These are phyloP conservation scores for Sextonia rubra DNA, from an alignment of 164 flowering plant species.

Conservation along the genomic window DNA sequence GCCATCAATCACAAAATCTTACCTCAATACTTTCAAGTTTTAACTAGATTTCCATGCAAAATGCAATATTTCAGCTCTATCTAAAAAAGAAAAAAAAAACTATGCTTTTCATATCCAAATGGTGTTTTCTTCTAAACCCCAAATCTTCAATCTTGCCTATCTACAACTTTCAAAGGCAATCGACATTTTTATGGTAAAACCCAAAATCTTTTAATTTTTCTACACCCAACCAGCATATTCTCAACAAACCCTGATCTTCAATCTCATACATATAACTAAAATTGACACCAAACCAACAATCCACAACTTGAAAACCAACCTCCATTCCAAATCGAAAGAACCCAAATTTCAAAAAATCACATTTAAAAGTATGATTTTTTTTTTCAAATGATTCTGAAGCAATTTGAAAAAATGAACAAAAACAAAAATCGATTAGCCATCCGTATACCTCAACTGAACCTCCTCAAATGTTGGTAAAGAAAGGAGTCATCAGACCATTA, in stretches of 20 bases:
- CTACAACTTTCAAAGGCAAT: not conserved
- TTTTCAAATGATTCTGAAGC: not conserved
- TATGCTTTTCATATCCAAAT: not conserved
- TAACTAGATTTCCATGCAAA: not conserved
- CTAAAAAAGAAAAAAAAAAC: not conserved
- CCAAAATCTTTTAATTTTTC: not conserved
- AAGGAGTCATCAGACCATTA: not conserved
- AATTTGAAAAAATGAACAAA: not conserved
- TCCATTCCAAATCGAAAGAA: too few species aligned
- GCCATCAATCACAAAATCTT: too few species aligned
- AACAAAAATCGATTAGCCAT: not conserved
- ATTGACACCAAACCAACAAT: not conserved
- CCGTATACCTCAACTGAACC: not conserved
- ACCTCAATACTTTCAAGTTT: too few species aligned
- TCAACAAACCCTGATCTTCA: not conserved
- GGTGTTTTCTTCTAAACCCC: not conserved
- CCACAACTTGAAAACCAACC: too few species aligned
- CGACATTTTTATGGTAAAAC: not conserved
- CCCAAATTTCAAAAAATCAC: not conserved
- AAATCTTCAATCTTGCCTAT: slow-evolving; percentile 1
- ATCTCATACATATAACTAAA: not conserved
- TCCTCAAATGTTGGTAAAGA: not conserved
- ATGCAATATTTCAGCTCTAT: not conserved
- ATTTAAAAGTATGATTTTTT: not conserved
- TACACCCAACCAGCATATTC: not conserved